Evolutionary conservation across 129 eudicot genomes (phyloP), one percentile per base, ranked within the genome.

Genomic region (Centrapalus pauciflorus): DNA sequence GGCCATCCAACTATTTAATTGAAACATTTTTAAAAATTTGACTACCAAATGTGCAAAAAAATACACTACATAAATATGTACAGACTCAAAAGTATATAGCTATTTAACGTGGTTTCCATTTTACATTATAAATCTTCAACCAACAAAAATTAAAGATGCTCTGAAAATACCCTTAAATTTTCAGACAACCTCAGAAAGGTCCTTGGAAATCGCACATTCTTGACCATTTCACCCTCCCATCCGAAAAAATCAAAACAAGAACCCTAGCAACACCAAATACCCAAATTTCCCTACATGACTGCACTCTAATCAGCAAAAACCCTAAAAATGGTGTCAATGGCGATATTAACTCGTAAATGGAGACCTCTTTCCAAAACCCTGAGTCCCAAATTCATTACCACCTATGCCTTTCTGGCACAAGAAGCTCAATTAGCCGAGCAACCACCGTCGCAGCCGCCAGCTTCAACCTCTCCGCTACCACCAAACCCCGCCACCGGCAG

Each of bases 401-500:
- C 95, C 49, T 75, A 72, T 75, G 4, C 89, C 5, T 77, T 74
- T 34, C 95, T 83, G 80, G 78, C 81, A 5, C 96, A 85, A 57
- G 79, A 88, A 24, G 57, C 96, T 4, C 84, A 85, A 59, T 81
- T 85, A 50, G 84, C 90, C 65, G 89, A 80, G 20, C 66, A 73
- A 57, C 62, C 69, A 12, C 72, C 71, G 27, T 68, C 72, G 4
- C 29, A 84, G 32, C 77, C 85, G 16, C 28, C 71, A 23, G 37
- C 68, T 4, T 7, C 70, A 29, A 30, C 81, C 28, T 10, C 85
- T 4, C 80, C 97, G 2, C 79, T 84, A 6, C 97, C 95, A 14
- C 93, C 93, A 0, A 84, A 78, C 24, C 87, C 97, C 5, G 85
- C 90, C 61, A 61, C 93, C 70, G 95, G 95, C 0, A 84, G 88